phyloP scores from a whole-genome alignment of 2,329 filamentous ascomycete genomes.

The Epichloe sp. region DNA sequence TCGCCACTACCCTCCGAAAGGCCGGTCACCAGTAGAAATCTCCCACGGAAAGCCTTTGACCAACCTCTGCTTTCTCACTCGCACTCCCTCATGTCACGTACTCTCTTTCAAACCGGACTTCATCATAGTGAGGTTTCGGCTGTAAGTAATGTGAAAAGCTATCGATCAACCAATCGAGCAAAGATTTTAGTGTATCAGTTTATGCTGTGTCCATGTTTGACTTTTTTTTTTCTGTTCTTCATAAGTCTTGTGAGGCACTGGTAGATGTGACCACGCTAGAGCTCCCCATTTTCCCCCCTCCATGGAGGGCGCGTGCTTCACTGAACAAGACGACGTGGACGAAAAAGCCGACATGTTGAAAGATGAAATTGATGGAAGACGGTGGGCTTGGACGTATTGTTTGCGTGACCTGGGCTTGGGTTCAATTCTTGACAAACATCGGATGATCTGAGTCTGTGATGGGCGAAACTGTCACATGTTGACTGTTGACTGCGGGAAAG shows the following conservation, averaged over 20 bases:
- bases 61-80: constrained; percentile 21
- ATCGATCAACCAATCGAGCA: constrained; percentile 39
- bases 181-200: constrained; percentile 32
- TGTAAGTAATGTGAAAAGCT: constrained; percentile 47
- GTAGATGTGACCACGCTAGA: constrained; percentile 2
- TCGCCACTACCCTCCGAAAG: constrained; percentile 73
- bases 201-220: constrained; percentile 18
- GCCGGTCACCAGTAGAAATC: constrained; percentile 49
- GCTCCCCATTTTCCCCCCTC: neutral
- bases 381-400: neutral
- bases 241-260: constrained; percentile 15
- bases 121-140: constrained; percentile 37
- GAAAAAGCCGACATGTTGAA: neutral
- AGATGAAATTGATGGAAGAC: neutral
- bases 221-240: constrained; percentile 9
- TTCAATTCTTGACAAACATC: neutral
- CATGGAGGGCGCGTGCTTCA: neutral
- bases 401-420: neutral
- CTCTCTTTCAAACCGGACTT: constrained; percentile 25
- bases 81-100: constrained; percentile 27
- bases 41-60: constrained; percentile 20
- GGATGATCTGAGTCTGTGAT: neutral
- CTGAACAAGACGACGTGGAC: neutral
- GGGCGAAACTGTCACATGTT: neutral
- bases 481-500: neutral